A percentile compares a stretch with the other conserved stretches of the same genome.
These are phyloP conservation scores for Jacaranda mimosifolia DNA, from an alignment of 257 asterid genomes.

Conservation along the genomic window DNA sequence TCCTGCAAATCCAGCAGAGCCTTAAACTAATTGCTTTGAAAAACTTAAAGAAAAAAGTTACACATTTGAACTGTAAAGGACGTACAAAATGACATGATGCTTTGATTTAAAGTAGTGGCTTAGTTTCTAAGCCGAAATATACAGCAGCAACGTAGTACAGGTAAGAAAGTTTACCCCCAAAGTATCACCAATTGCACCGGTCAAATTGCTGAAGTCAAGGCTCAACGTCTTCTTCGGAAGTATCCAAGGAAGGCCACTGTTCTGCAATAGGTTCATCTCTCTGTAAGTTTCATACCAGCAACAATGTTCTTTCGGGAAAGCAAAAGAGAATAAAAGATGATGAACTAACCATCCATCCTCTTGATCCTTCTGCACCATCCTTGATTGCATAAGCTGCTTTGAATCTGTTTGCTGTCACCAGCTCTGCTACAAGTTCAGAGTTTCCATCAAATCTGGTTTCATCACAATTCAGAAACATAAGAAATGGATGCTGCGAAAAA, in stretches of 20 bases:
- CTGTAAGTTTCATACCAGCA: background rate
- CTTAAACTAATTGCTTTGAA: slow-evolving; percentile 9
- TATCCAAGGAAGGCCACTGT: slow-evolving; percentile 46
- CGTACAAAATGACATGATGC: background rate
- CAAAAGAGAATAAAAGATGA: background rate
- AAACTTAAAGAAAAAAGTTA: background rate
- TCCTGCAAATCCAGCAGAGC: slow-evolving; percentile 53
- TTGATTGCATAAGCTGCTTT: slow-evolving; percentile 77
- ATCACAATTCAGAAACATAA: slow-evolving; percentile 43
- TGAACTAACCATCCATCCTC: background rate
- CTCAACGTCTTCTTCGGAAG: background rate
- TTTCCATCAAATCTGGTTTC: slow-evolving; percentile 83
- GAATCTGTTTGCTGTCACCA: slow-evolving; percentile 70
- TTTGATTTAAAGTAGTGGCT: no score
- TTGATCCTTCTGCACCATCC: slow-evolving; percentile 13
- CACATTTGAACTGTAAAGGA: slow-evolving; percentile 4
- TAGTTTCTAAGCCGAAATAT: background rate
- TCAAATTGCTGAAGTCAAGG: slow-evolving; percentile 13
- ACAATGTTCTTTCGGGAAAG: background rate
- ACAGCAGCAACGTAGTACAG: background rate
- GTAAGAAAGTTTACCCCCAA: slow-evolving; percentile 34
- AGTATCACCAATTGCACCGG: slow-evolving; percentile 19
- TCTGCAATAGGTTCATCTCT: slow-evolving; percentile 21
- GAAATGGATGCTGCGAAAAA: slow-evolving; percentile 1
- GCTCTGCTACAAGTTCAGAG: slow-evolving; percentile 75